Percentiles rank a stretch among this genome's conserved stretches.
These are phyloP conservation scores for Aspergillus intermedius DNA, from an alignment of 2,329 filamentous ascomycete genomes.

Conservation along the genomic window DNA sequence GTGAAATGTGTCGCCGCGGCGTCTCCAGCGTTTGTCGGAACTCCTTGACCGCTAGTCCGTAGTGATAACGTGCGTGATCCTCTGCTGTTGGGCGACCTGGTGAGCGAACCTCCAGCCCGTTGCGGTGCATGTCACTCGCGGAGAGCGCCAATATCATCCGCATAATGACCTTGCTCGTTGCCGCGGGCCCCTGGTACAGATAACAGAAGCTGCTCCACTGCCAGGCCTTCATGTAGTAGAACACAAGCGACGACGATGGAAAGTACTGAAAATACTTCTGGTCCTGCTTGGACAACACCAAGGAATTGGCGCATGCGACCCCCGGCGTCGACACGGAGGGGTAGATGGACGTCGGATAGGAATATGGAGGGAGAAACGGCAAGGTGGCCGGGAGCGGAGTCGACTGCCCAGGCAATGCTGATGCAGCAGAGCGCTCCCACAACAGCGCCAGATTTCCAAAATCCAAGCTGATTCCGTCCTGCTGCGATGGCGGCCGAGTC, in stretches of 20 bases:
- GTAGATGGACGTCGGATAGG: slow-evolving; percentile 19
- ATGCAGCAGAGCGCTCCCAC: background rate
- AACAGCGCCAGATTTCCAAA: slow-evolving; percentile 5
- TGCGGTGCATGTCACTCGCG: slow-evolving; percentile 32
- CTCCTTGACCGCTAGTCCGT: slow-evolving; percentile 31
- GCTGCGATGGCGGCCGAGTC: slow-evolving; percentile 6
- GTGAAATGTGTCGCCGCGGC: slow-evolving; percentile 19
- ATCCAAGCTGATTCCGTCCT: slow-evolving; percentile 6
- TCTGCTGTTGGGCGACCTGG: slow-evolving; percentile 23
- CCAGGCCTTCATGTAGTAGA: slow-evolving; percentile 33
- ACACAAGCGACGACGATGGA: slow-evolving; percentile 27
- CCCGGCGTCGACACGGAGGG: slow-evolving; percentile 15
- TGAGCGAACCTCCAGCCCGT: slow-evolving; percentile 19
- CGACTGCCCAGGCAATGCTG: background rate
- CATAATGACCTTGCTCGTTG: slow-evolving; percentile 32
- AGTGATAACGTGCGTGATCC: slow-evolving; percentile 29
- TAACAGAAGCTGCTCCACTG: slow-evolving; percentile 33
- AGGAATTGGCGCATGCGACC: slow-evolving; percentile 27
- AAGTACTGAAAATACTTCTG: slow-evolving; percentile 30
- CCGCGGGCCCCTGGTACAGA: slow-evolving; percentile 30
- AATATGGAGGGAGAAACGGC: slow-evolving; percentile 12
- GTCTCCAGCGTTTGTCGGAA: slow-evolving; percentile 29
- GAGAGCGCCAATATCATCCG: slow-evolving; percentile 34
- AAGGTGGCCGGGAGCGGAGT: slow-evolving; percentile 13
- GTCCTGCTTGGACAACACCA: slow-evolving; percentile 29